phyloP scores from a whole-genome alignment of 108 stramenopile genomes.

The Nannochloropsis oceanica region DNA sequence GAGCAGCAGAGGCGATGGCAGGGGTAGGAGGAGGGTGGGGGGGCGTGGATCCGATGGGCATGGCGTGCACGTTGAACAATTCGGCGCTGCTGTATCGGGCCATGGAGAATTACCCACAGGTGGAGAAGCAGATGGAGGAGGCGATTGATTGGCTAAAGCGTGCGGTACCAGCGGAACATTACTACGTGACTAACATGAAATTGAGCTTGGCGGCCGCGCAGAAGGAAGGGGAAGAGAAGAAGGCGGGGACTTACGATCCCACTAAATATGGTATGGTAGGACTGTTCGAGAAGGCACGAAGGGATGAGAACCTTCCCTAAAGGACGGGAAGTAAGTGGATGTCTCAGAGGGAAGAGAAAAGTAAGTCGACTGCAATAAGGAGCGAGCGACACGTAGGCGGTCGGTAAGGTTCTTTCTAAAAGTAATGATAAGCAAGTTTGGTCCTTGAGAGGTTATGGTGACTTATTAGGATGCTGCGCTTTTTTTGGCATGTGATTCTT shows the following conservation, averaged over 20 bases:
- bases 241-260: background rate
- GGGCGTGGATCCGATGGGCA: background rate
- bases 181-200: background rate
- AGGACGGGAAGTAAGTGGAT: too few relatives aligned
- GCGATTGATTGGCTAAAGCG: background rate
- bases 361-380: too few relatives aligned
- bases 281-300: too few relatives aligned
- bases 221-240: background rate
- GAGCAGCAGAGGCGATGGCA: background rate
- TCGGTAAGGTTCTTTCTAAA: too few relatives aligned
- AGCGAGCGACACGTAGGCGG: too few relatives aligned
- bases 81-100: background rate
- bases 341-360: too few relatives aligned
- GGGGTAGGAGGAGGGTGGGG: background rate
- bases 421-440: too few relatives aligned
- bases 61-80: background rate
- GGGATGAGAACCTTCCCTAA: too few relatives aligned
- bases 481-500: too few relatives aligned
- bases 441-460: too few relatives aligned
- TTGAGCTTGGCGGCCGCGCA: background rate
- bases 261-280: background rate
- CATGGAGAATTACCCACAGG: background rate
- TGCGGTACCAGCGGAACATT: background rate
- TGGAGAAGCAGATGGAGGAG: background rate
- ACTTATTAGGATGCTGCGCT: too few relatives aligned